Evolutionary conservation across 1,139 yeast genomes (phyloP), one percentile per base, ranked within the genome.

Genomic region (Dujonia santamariae): DNA sequence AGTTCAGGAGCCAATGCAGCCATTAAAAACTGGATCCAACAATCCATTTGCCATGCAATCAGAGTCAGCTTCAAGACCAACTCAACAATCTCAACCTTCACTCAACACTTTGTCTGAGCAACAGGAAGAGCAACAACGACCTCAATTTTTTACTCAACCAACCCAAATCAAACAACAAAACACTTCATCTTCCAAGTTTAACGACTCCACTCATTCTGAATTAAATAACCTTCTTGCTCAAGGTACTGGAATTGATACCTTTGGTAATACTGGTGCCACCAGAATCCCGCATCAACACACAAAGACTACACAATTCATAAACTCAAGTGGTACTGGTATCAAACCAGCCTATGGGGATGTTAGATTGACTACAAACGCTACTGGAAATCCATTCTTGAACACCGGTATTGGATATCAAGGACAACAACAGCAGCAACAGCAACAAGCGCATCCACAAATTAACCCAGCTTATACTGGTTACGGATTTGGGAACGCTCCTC

Each of bases 221-320:
- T 73, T 90, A 51, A 88, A 90, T 59, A 74, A 75, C 40, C 67
- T 90, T 39, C 71, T 90, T 45, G 85, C 95, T 9, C 78, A 81
- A 37, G 97, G 96, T 25, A 85, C 96, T 1, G 97, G 97, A 17
- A 68, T 88, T 38, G 98, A 92, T 59, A 90, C 97, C 0, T 92
- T 86, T 59, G 98, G 98, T 59, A 92, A 92, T 58, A 82, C 87
- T 4, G 98, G 98, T 36, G 85, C 83, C 12, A 63, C 81, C 19
- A 80, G 97, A 63, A 76, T 92, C 39, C 96, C 97, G 9, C 95
- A 95, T 35, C 97, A 92, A 53, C 95, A 85, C 56, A 90, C 97
- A 1, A 78, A 76, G 46, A 79, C 94, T 7, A 80, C 82, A 13
- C 80, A 77, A 15, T 88, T 87, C 54, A 74, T 90, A 50, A 87